Conservation (phyloP, 495 filamentous ascomycete genomes). For the Hypoxylon lenormandii region DNA sequence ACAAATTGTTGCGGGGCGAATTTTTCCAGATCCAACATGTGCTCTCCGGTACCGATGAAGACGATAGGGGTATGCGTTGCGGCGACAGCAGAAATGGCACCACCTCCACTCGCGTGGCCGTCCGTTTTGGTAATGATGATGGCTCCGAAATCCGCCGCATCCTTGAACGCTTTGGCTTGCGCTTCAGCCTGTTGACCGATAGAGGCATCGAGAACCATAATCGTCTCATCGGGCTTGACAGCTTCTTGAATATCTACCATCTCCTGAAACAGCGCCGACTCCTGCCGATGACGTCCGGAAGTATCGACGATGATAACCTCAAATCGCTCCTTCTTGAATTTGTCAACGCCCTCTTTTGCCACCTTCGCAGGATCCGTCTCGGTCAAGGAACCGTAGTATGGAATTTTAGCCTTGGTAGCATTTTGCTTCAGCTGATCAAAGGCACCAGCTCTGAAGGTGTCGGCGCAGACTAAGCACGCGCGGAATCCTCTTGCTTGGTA, state of each 20-base stretch:
- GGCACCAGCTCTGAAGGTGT: constrained; percentile 97
- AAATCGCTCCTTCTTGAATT: constrained; percentile 98
- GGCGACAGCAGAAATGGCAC: constrained; percentile 97
- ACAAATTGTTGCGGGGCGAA: constrained; percentile 93
- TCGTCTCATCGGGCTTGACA: constrained; percentile 93
- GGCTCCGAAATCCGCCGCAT: constrained; percentile 95
- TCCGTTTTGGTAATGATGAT: constrained; percentile 99
- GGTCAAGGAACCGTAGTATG: constrained; percentile 95
- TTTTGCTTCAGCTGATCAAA: constrained; percentile 99
- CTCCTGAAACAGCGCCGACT: constrained; percentile 93
- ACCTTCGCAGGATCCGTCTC: constrained; percentile 96
- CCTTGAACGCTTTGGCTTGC: constrained; percentile 96
- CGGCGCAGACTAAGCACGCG: constrained; percentile 93
- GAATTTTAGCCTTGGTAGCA: constrained; percentile 97
- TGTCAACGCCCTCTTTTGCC: constrained; percentile 91
- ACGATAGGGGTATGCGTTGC: constrained; percentile 97
- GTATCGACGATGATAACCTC: constrained; percentile 99
- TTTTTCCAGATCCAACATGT: constrained; percentile 92
- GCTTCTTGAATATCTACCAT: constrained; percentile 97
- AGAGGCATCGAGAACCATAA: constrained; percentile 95
- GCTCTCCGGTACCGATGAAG: constrained; percentile 96
- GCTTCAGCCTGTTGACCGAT: constrained; percentile 96
- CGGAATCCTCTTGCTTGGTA: constrained; percentile 96
- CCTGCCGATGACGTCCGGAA: constrained; percentile 90
- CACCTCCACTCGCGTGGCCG: constrained; percentile 92